Evolutionary conservation across 2,329 filamentous ascomycete species (phyloP).

Genomic region (Chaetomium strumarium): DNA sequence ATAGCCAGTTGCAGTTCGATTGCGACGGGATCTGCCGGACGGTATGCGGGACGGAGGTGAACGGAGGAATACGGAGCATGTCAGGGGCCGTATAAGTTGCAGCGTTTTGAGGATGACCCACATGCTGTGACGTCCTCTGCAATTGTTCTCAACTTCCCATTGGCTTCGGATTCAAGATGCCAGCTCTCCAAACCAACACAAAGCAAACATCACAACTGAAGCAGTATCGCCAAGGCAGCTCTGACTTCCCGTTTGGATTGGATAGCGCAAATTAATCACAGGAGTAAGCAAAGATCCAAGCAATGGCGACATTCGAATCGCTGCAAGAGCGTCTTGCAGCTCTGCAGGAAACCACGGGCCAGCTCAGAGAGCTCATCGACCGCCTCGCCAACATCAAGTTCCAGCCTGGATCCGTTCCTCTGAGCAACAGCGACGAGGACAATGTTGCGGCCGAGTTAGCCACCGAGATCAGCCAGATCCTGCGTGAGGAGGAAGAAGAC

Average conservation of each 20-base stretch:
- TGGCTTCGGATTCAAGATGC: constrained; percentile 9
- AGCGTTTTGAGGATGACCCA: neutral
- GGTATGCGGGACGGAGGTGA: constrained; percentile 1
- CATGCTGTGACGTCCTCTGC: constrained; percentile 3
- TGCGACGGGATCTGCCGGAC: constrained; percentile 10
- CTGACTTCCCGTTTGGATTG: neutral
- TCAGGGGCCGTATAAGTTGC: neutral
- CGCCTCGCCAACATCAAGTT: constrained; percentile 54
- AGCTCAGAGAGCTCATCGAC: constrained; percentile 54
- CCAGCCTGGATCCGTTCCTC: constrained; percentile 51
- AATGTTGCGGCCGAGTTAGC: constrained; percentile 65
- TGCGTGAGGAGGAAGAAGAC: constrained; percentile 77
- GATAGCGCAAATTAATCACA: neutral
- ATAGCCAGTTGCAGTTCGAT: neutral
- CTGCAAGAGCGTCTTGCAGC: constrained; percentile 55
- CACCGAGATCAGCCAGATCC: constrained; percentile 69
- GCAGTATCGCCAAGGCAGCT: neutral
- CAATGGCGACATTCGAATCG: constrained; percentile 50
- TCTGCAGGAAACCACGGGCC: constrained; percentile 55
- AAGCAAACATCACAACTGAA: neutral
- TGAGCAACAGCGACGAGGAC: constrained; percentile 42
- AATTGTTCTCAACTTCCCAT: neutral
- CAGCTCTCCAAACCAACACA: neutral
- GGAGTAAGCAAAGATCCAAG: neutral
- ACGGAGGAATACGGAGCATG: neutral